phyloP scores from a whole-genome alignment of 2,329 filamentous ascomycete genomes.

The Xylariales sp. region DNA sequence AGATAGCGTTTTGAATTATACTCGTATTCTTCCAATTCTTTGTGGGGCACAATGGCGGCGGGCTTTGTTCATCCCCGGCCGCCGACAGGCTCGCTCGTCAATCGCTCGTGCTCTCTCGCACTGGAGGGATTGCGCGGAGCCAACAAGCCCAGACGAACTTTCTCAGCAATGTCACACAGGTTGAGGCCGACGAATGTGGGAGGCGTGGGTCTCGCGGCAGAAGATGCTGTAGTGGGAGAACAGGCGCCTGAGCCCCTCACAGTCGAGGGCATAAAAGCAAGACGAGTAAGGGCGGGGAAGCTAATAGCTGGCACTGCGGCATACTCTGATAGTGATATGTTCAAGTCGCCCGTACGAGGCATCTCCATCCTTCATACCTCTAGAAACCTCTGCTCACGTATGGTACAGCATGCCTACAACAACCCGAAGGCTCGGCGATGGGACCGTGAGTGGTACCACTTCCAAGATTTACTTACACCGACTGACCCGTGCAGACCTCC shows the following conservation, averaged over 20 bases:
- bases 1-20: too few relatives aligned
- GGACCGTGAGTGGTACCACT: slow-evolving; percentile 63
- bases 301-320: slow-evolving; percentile 74
- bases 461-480: slow-evolving; percentile 1
- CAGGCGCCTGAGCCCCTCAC: slow-evolving; percentile 39
- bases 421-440: slow-evolving; percentile 79
- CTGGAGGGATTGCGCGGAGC: too few relatives aligned
- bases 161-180: too few relatives aligned
- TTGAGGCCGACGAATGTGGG: slow-evolving; percentile 17
- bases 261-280: slow-evolving; percentile 60
- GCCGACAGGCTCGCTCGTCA: too few relatives aligned
- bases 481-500: slow-evolving; percentile 37
- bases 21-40: too few relatives aligned
- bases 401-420: slow-evolving; percentile 36
- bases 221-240: slow-evolving; percentile 15
- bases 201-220: slow-evolving; percentile 16
- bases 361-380: too few relatives aligned
- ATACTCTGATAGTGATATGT: slow-evolving; percentile 72
- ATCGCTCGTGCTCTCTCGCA: too few relatives aligned
- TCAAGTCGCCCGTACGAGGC: slow-evolving; percentile 73
- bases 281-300: slow-evolving; percentile 66
- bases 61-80: too few relatives aligned
- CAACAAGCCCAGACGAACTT: too few relatives aligned
- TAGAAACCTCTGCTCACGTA: slow-evolving; percentile 10
- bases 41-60: too few relatives aligned